Conservation (phyloP, 1,284 basidiomycete species). For the Trichosporon sp. region DNA sequence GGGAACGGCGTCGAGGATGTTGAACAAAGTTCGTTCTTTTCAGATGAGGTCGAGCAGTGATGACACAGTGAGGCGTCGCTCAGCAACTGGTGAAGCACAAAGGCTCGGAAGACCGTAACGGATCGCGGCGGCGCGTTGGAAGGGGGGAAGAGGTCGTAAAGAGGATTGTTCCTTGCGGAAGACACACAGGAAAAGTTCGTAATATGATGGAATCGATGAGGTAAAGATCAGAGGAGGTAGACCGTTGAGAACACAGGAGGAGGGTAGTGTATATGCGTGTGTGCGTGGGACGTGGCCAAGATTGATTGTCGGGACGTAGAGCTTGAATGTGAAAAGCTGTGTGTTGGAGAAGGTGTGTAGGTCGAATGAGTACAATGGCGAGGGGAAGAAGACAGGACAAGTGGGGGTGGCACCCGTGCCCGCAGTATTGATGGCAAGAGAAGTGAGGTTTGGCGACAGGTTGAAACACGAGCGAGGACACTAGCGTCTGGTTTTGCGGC, state of each 20-base stretch:
- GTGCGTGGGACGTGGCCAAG: background rate
- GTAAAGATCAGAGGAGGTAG: constrained; percentile 1
- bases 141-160: background rate
- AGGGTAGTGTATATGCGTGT: background rate
- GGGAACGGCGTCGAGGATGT: background rate
- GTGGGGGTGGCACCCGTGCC: background rate
- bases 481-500: background rate
- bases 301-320: background rate
- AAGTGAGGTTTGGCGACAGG: background rate
- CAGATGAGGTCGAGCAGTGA: background rate
- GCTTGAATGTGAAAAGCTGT: background rate
- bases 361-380: constrained; percentile 4
- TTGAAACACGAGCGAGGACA: constrained; percentile 1
- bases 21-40: constrained; percentile 5
- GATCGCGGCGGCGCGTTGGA: background rate
- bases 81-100: background rate
- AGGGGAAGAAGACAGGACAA: background rate
- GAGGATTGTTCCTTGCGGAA: background rate
- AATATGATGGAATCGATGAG: background rate
- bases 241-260: background rate
- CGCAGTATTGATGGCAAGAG: background rate
- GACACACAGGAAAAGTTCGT: constrained; percentile 3
- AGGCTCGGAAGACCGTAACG: background rate
- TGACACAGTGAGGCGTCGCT: constrained; percentile 1
- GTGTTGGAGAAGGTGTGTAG: background rate